Evolutionary conservation across 345 rosid species (phyloP), one percentile per base, ranked within the genome.

Genomic region (Acer negundo): DNA sequence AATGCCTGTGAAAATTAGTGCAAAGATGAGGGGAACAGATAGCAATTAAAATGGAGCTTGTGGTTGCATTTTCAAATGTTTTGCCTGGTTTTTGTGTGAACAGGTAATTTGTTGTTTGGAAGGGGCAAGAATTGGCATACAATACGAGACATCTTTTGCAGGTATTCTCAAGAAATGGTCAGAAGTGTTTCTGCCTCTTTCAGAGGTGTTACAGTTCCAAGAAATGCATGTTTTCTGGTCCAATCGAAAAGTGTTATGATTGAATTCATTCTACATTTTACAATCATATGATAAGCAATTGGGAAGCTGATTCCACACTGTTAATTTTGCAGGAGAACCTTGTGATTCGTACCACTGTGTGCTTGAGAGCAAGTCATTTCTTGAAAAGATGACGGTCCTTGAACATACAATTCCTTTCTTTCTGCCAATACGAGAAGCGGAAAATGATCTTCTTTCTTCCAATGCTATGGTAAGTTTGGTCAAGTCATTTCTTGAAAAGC

Each of bases 391-490:
- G 99, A 91, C 87, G 38, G 97, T 96, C 81, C 87, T 82, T 74
- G 97, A 96, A 80, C 99, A 96, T 77, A 96, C 98, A 77, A 76
- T 96, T 84, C 99, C 99, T 28, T 96, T 96, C 87, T 96, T 92
- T 86, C 82, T 96, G 76, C 98, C 98, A 31, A 77, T 94, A 70
- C 88, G 92, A 71, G 99, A 92, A 79, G 89, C 91, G 79, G 99
- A 94, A 91, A 90, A 82, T 86, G 97, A 91, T 83, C 94, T 91
- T 83, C 98, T 94, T 77, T 88, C 85, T 73, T 85, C 94, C 40
- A 96, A 91, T 88, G 94, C 98, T 75, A 94, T 91, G 94, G 99
- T 92, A 80, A 77, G 90, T 59, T 83, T 86, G 72, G 75, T 74
- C 81, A n/a, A n/a, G n/a, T n/a, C n/a, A n/a, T n/a, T n/a, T n/a